Evolutionary conservation across 805 yeast genomes (phyloP).

Genomic region (Metschnikowia drakensbergensis): DNA sequence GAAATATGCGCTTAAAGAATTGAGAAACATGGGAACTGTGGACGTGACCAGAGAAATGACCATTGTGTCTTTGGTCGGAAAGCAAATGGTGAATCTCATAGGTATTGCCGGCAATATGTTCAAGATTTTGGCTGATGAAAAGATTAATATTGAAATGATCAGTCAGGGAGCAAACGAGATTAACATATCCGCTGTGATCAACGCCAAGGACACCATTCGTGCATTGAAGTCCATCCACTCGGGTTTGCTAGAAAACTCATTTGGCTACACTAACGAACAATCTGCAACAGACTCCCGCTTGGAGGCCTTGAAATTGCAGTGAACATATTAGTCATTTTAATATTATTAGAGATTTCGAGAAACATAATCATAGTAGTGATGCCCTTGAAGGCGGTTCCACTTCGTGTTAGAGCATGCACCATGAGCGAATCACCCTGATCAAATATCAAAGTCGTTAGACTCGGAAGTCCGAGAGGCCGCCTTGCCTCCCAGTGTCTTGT

Average conservation of each 20-base stretch:
- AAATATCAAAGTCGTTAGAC: slow-evolving; percentile 27
- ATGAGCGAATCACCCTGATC: background rate
- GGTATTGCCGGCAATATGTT: slow-evolving; percentile 98
- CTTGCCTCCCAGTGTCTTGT: slow-evolving; percentile 16
- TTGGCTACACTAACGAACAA: slow-evolving; percentile 18
- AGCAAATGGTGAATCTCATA: slow-evolving; percentile 92
- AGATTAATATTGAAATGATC: slow-evolving; percentile 95
- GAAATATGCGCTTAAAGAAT: slow-evolving; percentile 71
- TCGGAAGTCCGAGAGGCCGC: slow-evolving; percentile 15
- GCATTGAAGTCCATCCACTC: slow-evolving; percentile 86
- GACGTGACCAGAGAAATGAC: slow-evolving; percentile 86
- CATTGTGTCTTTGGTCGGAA: slow-evolving; percentile 91
- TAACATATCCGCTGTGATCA: slow-evolving; percentile 92
- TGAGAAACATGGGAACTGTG: slow-evolving; percentile 78
- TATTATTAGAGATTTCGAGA: background rate
- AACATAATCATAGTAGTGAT: too few relatives aligned
- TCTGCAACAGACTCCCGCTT: slow-evolving; percentile 18
- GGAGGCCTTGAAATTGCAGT: slow-evolving; percentile 15
- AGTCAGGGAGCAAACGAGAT: slow-evolving; percentile 98
- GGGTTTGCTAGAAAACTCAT: slow-evolving; percentile 53
- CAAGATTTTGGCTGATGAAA: slow-evolving; percentile 85
- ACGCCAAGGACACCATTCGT: slow-evolving; percentile 73
- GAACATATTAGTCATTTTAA: background rate
- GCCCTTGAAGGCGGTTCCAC: too few relatives aligned
- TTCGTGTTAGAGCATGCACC: background rate